Conservation (phyloP, 768 basidiomycete genomes). For the Tricholoma matsutake region DNA sequence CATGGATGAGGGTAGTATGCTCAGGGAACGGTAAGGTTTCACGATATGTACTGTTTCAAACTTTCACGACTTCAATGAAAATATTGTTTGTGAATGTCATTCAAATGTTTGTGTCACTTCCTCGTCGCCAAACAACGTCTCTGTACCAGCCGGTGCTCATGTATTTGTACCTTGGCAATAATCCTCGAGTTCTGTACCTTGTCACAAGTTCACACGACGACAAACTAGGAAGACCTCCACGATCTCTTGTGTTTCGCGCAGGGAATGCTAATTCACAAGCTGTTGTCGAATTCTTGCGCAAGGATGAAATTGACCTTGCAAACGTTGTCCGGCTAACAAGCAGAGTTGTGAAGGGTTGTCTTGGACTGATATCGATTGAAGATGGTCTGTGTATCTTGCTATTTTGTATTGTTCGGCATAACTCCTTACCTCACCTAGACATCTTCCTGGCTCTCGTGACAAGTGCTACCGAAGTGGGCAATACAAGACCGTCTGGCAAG, state of each 20-base stretch:
- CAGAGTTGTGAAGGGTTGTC: constrained; percentile 74
- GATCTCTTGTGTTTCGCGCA: constrained; percentile 71
- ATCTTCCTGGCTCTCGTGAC: constrained; percentile 84
- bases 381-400: constrained; percentile 48
- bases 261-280: constrained; percentile 58
- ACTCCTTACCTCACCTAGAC: constrained; percentile 43
- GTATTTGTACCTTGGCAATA: constrained; percentile 71
- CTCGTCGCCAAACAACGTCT: constrained; percentile 8
- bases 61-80: not conserved
- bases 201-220: constrained; percentile 70
- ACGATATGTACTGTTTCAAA: not conserved
- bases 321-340: constrained; percentile 66
- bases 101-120: not conserved
- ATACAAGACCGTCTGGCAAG: constrained; percentile 56
- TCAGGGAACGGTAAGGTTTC: not conserved
- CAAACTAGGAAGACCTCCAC: constrained; percentile 51
- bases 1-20: constrained; percentile 9
- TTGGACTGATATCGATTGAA: constrained; percentile 76
- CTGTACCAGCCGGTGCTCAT: constrained; percentile 45
- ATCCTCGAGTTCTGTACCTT: constrained; percentile 70
- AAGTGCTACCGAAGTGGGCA: constrained; percentile 71
- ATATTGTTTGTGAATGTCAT: not conserved
- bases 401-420: not conserved
- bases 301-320: constrained; percentile 65
- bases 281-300: constrained; percentile 82